These are phyloP conservation scores for Euphorbia corollata DNA, from an alignment of 441 rosid genomes.

Conservation along the genomic window DNA sequence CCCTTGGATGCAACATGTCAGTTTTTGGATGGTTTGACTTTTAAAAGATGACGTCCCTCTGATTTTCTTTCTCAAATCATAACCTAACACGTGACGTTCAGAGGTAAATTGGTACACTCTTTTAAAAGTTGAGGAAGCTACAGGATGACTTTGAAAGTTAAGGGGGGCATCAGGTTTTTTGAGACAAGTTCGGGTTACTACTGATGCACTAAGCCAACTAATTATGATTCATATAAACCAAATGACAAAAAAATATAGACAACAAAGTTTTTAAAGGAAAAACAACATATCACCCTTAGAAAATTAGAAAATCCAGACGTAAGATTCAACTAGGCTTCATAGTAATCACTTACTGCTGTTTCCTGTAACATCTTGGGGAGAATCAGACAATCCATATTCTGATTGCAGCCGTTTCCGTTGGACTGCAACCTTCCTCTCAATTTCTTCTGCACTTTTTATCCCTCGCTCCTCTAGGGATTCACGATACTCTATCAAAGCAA, in stretches of 20 bases:
- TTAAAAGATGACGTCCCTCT: too few relatives aligned
- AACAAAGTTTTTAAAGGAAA: background rate
- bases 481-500: slow-evolving; percentile 88
- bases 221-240: background rate
- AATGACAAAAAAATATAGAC: background rate
- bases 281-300: background rate
- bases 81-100: too few relatives aligned
- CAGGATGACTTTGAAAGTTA: too few relatives aligned
- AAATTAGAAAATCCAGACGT: background rate
- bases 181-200: too few relatives aligned
- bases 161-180: too few relatives aligned
- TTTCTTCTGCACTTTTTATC: slow-evolving; percentile 70
- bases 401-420: slow-evolving; percentile 70
- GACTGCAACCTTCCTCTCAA: slow-evolving; percentile 73
- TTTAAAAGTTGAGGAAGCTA: too few relatives aligned
- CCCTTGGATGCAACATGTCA: too few relatives aligned
- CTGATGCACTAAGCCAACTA: too few relatives aligned
- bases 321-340: background rate
- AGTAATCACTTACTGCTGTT: slow-evolving; percentile 50
- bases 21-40: too few relatives aligned
- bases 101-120: too few relatives aligned
- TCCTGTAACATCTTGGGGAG: slow-evolving; percentile 36
- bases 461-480: slow-evolving; percentile 95
- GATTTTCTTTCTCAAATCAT: too few relatives aligned
- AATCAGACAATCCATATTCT: slow-evolving; percentile 53